These are phyloP conservation scores for Trypanosoma grayi DNA, from an alignment of 208 protist species.

Conservation along the genomic window DNA sequence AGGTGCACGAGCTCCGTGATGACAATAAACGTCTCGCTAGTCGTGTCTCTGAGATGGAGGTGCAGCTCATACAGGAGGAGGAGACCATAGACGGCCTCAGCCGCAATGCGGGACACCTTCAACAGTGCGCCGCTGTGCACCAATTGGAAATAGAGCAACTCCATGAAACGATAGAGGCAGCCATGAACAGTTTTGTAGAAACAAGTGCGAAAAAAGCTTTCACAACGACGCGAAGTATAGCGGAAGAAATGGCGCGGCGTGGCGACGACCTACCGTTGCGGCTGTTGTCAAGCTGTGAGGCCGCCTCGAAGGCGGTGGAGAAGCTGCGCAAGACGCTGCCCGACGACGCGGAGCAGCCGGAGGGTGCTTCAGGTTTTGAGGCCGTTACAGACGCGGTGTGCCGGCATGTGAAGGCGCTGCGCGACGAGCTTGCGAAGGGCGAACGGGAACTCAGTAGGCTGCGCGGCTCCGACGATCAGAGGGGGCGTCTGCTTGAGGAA, in stretches of 20 bases:
- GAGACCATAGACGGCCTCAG: constrained; percentile 16
- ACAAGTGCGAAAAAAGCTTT: not conserved
- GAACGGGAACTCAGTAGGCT: not conserved
- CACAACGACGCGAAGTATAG: not conserved
- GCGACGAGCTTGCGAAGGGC: not conserved
- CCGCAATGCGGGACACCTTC: not conserved
- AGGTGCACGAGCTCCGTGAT: not conserved
- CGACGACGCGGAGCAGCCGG: not conserved
- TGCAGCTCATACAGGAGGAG: constrained; percentile 13
- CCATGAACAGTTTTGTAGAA: constrained; percentile 1
- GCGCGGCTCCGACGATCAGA: not conserved
- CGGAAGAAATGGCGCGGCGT: not conserved
- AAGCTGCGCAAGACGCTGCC: constrained; percentile 10
- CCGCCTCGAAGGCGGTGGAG: not conserved
- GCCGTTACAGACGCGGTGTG: not conserved
- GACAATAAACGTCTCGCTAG: not conserved
- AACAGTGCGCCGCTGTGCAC: not conserved
- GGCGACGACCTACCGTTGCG: not conserved
- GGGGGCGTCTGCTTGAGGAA: not conserved
- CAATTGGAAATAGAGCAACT: not conserved
- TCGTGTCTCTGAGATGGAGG: constrained; percentile 1
- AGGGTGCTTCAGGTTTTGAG: no score
- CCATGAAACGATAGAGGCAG: not conserved
- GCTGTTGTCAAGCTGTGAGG: not conserved
- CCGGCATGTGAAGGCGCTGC: not conserved